Evolutionary conservation across 257 asterid species (phyloP), one percentile per base, ranked within the genome.

Genomic region (Solanum raphanifolium): DNA sequence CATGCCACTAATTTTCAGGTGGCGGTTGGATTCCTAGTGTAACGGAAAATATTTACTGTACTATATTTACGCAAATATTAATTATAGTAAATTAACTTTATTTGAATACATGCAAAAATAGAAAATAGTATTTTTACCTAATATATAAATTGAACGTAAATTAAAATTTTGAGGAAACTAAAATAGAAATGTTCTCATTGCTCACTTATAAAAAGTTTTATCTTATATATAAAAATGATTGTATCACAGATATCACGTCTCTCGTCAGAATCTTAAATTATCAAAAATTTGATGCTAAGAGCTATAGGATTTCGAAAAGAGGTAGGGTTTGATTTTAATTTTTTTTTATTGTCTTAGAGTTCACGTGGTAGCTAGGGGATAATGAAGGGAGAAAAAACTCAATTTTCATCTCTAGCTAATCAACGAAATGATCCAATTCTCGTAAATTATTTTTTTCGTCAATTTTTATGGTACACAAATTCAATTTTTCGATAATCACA

Each of bases 11-110:
- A 58, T 52, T 78, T 13, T 84, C 60, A 84, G 29, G 38, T 73
- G 83, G 16, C 41, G 31, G 88, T 90, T 86, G 85, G 87, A 89
- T 88, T 86, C 92, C 92, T 74, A 85, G 27, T 58, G 41, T 81
- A 81, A 81, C 85, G 23, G 69, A 81, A 81, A 9, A 25, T 25
- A 16, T 7, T 46, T 46, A 41, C 60, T 38, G 41, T 38, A 38
- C 43, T 41, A 25, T 43, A 41, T 27, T 16, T 10, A 16, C 29
- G 83, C 20, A 35, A 78, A 81, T 21, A 81, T 5, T 81, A 81
- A 29, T 15, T 81, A 18, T 46, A 20, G 38, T 27, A 43, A 43
- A 15, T 43, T 79, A 4, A 79, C 1, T 79, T 8, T 27, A 12
- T 39, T 68, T 78, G 34, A n/a, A 38, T 43, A 39, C 13, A 78